A percentile compares a stretch with the other conserved stretches of the same genome.
phyloP scores from a whole-genome alignment of 345 rosid species.

The Salix dunnii region DNA sequence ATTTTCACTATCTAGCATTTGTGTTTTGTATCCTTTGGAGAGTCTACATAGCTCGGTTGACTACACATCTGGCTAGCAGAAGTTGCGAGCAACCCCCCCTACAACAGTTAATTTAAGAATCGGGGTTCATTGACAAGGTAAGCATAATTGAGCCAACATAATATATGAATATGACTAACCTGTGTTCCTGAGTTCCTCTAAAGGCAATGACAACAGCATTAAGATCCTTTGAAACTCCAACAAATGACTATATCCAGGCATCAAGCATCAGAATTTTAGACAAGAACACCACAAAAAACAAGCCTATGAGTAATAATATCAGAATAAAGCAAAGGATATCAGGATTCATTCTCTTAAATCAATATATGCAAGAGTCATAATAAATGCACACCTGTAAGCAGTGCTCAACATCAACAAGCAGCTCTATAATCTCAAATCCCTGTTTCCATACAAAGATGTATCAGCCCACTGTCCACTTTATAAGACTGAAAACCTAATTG shows the following conservation, averaged over 20 bases:
- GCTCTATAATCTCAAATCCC: constrained; percentile 84
- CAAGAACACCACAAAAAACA: neutral
- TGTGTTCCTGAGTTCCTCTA: constrained; percentile 72
- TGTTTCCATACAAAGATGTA: constrained; percentile 27
- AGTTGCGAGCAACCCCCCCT: neutral
- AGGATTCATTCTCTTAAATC: neutral
- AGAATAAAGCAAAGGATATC: neutral
- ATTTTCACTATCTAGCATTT: neutral
- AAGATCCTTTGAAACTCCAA: constrained; percentile 64
- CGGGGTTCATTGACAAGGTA: neutral
- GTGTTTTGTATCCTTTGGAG: neutral
- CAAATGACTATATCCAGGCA: constrained; percentile 52
- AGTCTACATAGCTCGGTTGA: neutral
- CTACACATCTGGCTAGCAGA: too few species aligned
- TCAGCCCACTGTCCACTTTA: constrained; percentile 8
- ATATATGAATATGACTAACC: constrained; percentile 25
- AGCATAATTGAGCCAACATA: neutral
- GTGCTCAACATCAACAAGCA: constrained; percentile 71
- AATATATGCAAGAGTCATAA: neutral
- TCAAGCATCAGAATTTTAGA: constrained; percentile 6
- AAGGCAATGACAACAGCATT: constrained; percentile 65
- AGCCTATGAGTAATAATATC: neutral
- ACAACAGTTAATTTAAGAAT: neutral
- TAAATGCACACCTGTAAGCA: constrained; percentile 65
- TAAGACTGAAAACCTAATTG: neutral